Percentiles rank a stretch among this genome's conserved stretches.
Conservation (phyloP, 805 yeast species). For the Huiozyma naganishii region DNA sequence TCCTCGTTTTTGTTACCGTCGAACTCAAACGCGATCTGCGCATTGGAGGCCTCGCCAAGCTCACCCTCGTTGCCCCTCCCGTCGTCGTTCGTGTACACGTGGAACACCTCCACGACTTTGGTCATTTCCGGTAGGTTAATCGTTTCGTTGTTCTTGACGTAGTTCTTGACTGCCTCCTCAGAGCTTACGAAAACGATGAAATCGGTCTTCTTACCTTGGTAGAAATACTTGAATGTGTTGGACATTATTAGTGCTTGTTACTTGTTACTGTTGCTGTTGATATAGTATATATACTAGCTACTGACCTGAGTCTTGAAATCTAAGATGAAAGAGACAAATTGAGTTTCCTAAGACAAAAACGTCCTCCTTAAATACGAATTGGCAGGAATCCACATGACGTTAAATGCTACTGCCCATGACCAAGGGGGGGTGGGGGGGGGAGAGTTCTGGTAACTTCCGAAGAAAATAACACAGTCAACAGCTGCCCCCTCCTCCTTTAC, state of each 20-base stretch:
- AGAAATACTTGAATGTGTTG: conserved; percentile 41
- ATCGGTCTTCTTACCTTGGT: conserved; percentile 55
- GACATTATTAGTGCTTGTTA: conserved; percentile 10
- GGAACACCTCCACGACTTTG: conserved; percentile 55
- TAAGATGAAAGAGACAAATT: too few relatives aligned
- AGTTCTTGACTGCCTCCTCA: conserved; percentile 34
- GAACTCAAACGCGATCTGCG: conserved; percentile 56
- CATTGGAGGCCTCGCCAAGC: conserved; percentile 59
- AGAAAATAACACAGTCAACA: too few relatives aligned
- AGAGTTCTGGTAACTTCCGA: too few relatives aligned
- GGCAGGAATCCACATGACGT: too few relatives aligned
- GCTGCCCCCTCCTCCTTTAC: too few relatives aligned
- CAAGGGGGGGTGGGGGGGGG: too few relatives aligned
- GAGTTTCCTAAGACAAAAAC: too few relatives aligned
- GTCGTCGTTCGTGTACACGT: conserved; percentile 44
- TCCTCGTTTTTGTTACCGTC: conserved; percentile 43
- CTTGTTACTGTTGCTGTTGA: not conserved
- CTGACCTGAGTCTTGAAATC: too few relatives aligned
- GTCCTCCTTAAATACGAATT: too few relatives aligned
- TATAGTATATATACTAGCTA: too few relatives aligned
- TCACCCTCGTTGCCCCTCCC: conserved; percentile 65
- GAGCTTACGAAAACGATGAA: conserved; percentile 57
- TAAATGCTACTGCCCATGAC: too few relatives aligned
- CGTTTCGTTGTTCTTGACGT: conserved; percentile 19
- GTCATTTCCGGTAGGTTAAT: conserved; percentile 29